These are phyloP conservation scores for Diospyros lotus DNA, from an alignment of 148 eudicot species.

Conservation along the genomic window DNA sequence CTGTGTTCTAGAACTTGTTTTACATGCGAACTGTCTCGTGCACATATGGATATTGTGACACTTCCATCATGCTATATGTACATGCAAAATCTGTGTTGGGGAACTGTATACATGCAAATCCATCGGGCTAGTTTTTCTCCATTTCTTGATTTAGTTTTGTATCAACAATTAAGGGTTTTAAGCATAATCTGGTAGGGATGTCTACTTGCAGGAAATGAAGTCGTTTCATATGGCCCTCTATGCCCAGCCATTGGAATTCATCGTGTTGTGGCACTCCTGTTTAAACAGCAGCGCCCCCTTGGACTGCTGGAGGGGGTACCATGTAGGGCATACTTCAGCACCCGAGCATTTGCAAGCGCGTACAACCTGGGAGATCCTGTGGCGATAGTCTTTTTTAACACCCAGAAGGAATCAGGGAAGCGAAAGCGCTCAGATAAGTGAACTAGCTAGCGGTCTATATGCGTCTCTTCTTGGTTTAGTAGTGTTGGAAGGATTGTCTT, in stretches of 20 bases:
- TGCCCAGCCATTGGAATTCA: slow-evolving; percentile 17
- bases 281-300: slow-evolving; percentile 1
- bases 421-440: slow-evolving; percentile 1
- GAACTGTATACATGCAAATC: not conserved
- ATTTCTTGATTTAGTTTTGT: too few species aligned
- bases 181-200: not conserved
- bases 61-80: not conserved
- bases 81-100: not conserved
- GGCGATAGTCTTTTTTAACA: slow-evolving; percentile 17
- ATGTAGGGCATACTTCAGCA: slow-evolving; percentile 11
- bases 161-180: not conserved
- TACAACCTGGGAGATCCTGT: slow-evolving; percentile 17
- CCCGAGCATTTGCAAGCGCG: slow-evolving; percentile 14
- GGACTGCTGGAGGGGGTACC: slow-evolving; percentile 5
- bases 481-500: too few species aligned
- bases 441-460: too few species aligned
- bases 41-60: not conserved
- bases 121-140: not conserved
- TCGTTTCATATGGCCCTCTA: slow-evolving; percentile 13
- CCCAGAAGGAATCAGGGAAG: slow-evolving; percentile 16
- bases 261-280: slow-evolving; percentile 12
- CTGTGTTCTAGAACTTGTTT: not conserved
- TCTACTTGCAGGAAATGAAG: slow-evolving; percentile 13
- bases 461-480: too few species aligned
- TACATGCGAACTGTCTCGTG: not conserved